Conservation (phyloP, 2,329 filamentous ascomycete species). For the Nothopassalora personata region DNA sequence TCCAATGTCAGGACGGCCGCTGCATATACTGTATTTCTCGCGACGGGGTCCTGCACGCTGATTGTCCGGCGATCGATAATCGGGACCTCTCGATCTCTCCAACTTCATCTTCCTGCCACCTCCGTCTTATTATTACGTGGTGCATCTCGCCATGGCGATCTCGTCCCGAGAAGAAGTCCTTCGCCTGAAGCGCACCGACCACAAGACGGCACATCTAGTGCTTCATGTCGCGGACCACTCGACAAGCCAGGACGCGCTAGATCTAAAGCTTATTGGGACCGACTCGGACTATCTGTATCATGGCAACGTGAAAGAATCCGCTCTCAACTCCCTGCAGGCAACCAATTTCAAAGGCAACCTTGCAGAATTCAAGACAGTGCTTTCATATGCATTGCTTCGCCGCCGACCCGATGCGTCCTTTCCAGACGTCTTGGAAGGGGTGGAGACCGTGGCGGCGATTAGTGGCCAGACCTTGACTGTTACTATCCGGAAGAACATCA, state of each 20-base stretch:
- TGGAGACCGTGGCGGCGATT: slow-evolving; percentile 57
- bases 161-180: slow-evolving; percentile 41
- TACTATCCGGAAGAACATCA: slow-evolving; percentile 59
- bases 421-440: slow-evolving; percentile 46
- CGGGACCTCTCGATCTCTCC: background rate
- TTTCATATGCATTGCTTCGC: slow-evolving; percentile 53
- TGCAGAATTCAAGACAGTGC: slow-evolving; percentile 62
- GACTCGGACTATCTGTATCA: slow-evolving; percentile 60
- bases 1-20: background rate
- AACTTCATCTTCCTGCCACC: background rate
- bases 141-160: slow-evolving; percentile 6
- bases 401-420: slow-evolving; percentile 36
- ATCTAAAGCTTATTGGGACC: slow-evolving; percentile 63
- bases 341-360: slow-evolving; percentile 52
- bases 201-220: slow-evolving; percentile 45
- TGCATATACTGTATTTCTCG: background rate
- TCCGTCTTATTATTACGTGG: background rate
- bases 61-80: background rate
- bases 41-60: background rate
- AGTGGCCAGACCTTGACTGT: slow-evolving; percentile 52
- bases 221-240: slow-evolving; percentile 51
- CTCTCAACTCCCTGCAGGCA: slow-evolving; percentile 49
- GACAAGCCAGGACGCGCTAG: slow-evolving; percentile 48
- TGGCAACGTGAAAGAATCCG: slow-evolving; percentile 55
- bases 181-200: slow-evolving; percentile 51